A percentile compares a stretch with the other conserved stretches of the same genome.
These are phyloP conservation scores for Microdochium bolleyi DNA, from an alignment of 2,329 filamentous ascomycete species.

Conservation along the genomic window DNA sequence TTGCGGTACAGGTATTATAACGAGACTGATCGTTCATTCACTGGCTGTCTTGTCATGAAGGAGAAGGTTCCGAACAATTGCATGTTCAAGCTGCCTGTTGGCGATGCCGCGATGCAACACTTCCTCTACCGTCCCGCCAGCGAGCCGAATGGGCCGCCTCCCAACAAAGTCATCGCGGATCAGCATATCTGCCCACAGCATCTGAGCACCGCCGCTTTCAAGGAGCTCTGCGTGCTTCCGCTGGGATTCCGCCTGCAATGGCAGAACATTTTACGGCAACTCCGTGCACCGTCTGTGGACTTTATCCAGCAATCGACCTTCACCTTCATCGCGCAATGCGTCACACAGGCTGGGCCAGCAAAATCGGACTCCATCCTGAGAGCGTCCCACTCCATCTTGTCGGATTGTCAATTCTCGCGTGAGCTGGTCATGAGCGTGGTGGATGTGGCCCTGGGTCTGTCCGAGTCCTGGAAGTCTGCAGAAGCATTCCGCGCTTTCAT, in stretches of 20 bases:
- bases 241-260: conserved; percentile 42
- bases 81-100: conserved; percentile 15
- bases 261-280: conserved; percentile 44
- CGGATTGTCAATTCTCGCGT: conserved; percentile 21
- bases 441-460: conserved; percentile 21
- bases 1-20: not conserved
- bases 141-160: conserved; percentile 15
- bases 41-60: conserved; percentile 28
- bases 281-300: conserved; percentile 37
- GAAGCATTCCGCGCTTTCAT: conserved; percentile 29
- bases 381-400: conserved; percentile 24
- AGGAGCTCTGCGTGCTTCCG: conserved; percentile 38
- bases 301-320: conserved; percentile 40
- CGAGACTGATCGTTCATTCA: conserved; percentile 6
- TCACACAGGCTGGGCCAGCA: conserved; percentile 35
- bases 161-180: conserved; percentile 44
- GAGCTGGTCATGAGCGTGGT: conserved; percentile 23
- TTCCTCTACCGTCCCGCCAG: conserved; percentile 25
- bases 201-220: conserved; percentile 46
- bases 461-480: conserved; percentile 42
- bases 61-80: not conserved
- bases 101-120: conserved; percentile 21
- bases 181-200: conserved; percentile 36
- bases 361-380: conserved; percentile 9
- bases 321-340: conserved; percentile 38